Base-by-base conservation (phyloP, 2,329 filamentous ascomycete species). In the Torrubiellomyces zombiae region DNA sequence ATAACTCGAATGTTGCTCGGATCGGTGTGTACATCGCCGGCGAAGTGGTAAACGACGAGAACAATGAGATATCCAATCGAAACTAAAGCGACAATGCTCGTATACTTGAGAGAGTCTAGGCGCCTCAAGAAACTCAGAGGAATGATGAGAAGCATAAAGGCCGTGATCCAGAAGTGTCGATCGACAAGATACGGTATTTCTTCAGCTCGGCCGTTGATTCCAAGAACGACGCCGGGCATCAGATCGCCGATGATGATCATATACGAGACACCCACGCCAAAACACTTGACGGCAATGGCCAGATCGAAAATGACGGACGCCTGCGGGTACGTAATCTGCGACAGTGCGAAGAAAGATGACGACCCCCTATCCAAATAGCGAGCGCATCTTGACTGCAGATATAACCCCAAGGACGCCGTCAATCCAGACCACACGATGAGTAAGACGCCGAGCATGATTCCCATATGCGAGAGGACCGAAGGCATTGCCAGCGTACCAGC, bases 191-290 rank as follows among this genome's bases (percentile, higher is more conserved):
- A 95, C 2, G 71, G 65, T 21, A 76, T 42, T 15, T 42, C 56
- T 3, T 67, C 61, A 11, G 63, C 67, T 12, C 67, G 66, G 23
- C 67, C 63, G 32, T 71, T 68, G 49, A 98, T 86, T 4, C 85
- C 89, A 32, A 71, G 57, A 14, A 89, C 73, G 7, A 98, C 89
- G 19, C 83, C 86, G 1, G 89, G 89, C 89, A 98, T 98, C 33
- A 98, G 58, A 48, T 98, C 89, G 25, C 89, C 89, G 38, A 98
- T 95, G 43, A 98, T 95, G 44, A 98, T 98, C 40, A 98, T 68
- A 54, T 98, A 98, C 40, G 83, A 94, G 31, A 95, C 81, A 13
- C 80, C 89, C 7, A 98, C 89, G 18, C 89, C 89, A 46, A 98
- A 98, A 52, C 89, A 98, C 50, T 98, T 98, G 44, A 98, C 73